Conservation (phyloP, 805 yeast species). For the Dipodascus geniculatus region DNA sequence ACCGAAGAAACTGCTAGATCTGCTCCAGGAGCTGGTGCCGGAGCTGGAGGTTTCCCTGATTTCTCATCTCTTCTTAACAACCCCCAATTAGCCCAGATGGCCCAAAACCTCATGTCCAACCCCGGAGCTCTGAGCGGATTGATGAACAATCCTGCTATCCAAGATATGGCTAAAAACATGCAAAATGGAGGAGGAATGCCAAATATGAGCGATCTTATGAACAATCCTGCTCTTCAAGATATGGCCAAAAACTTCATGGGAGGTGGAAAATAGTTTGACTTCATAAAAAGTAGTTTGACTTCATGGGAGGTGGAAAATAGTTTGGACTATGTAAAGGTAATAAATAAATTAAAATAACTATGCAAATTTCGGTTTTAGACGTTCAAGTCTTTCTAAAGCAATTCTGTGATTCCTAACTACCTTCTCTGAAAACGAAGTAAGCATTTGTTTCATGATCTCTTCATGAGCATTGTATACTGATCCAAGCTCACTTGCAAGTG, state of each 20-base stretch:
- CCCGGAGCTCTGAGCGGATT: conserved; percentile 65
- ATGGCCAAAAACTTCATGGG: conserved; percentile 66
- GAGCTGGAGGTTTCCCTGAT: conserved; percentile 47
- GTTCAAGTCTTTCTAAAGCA: conserved; percentile 12
- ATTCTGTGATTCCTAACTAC: conserved; percentile 16
- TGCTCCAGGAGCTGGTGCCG: conserved; percentile 33
- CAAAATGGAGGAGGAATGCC: conserved; percentile 56
- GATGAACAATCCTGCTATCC: conserved; percentile 70
- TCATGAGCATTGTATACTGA: conserved; percentile 27
- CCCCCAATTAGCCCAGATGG: conserved; percentile 88
- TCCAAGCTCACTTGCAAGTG: conserved; percentile 29
- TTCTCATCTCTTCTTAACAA: conserved; percentile 65
- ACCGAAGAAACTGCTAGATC: conserved; percentile 17
- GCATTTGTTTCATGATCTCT: conserved; percentile 18
- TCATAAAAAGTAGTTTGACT: no score
- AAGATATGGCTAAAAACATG: conserved; percentile 72
- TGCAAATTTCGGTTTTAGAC: conserved; percentile 1
- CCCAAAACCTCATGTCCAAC: conserved; percentile 76
- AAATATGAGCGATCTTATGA: conserved; percentile 58
- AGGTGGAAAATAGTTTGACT: conserved; percentile 26
- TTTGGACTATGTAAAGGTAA: background rate
- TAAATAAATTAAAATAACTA: conserved; percentile 1
- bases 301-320: conserved; percentile 43
- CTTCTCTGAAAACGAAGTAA: conserved; percentile 12
- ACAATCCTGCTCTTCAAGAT: conserved; percentile 65